A percentile compares a stretch with the other conserved stretches of the same genome.
These are phyloP conservation scores for Sugiyamaella marilandica DNA, from an alignment of 805 yeast genomes.

Conservation along the genomic window DNA sequence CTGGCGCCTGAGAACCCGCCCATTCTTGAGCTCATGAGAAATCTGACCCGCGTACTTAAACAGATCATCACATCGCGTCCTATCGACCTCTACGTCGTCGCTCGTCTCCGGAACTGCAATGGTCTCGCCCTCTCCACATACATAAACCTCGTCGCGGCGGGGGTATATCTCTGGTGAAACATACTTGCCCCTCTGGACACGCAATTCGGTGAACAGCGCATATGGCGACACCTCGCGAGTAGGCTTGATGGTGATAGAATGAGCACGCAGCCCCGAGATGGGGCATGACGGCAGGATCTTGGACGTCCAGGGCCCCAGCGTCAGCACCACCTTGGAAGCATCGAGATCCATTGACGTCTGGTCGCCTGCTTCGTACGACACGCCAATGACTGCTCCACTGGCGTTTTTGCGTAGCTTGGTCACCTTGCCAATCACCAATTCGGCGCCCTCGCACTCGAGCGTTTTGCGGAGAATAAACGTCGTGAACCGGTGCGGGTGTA, in stretches of 20 bases:
- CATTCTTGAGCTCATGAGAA: constrained; percentile 63
- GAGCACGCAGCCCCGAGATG: constrained; percentile 89
- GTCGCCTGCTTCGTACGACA: constrained; percentile 46
- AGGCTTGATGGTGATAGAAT: constrained; percentile 88
- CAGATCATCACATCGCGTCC: constrained; percentile 81
- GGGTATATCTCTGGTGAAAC: constrained; percentile 95
- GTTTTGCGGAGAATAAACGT: constrained; percentile 74
- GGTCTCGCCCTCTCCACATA: constrained; percentile 96
- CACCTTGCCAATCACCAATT: constrained; percentile 79
- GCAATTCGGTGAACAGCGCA: constrained; percentile 90
- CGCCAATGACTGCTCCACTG: constrained; percentile 66
- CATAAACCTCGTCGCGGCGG: constrained; percentile 90
- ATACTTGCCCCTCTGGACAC: constrained; percentile 47
- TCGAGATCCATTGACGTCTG: constrained; percentile 31
- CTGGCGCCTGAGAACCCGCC: constrained; percentile 75
- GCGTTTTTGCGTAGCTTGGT: constrained; percentile 55
- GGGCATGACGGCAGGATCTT: constrained; percentile 89
- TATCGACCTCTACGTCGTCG: constrained; percentile 85
- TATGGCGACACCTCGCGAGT: constrained; percentile 78
- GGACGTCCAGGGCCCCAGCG: constrained; percentile 97
- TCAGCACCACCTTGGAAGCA: constrained; percentile 75
- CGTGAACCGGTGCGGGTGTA: constrained; percentile 94
- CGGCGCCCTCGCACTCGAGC: constrained; percentile 76
- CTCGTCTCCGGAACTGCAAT: constrained; percentile 92
- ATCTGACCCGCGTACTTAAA: constrained; percentile 76